phyloP scores from a whole-genome alignment of 2,329 filamentous ascomycete genomes.

The Trichoderma atrobrunneum region DNA sequence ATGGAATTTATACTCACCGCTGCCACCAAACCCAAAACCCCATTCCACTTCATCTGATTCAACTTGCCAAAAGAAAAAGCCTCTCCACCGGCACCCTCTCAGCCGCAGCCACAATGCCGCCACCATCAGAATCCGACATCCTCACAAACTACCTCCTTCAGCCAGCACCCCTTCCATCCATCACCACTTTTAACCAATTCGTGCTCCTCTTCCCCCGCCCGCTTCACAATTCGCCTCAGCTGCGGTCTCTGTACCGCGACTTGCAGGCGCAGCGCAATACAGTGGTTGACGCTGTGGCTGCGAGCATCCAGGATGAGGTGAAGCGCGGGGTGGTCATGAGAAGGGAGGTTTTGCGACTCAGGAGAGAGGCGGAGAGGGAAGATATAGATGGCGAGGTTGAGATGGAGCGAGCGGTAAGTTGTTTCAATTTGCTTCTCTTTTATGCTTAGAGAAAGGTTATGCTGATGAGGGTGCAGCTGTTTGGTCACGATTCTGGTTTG shows the following conservation, averaged over 20 bases:
- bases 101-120: neutral
- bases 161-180: conserved; percentile 69
- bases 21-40: neutral
- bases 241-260: conserved; percentile 73
- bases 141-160: conserved; percentile 75
- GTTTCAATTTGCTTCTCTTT: neutral
- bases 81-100: neutral
- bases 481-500: conserved; percentile 48
- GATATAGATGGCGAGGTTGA: conserved; percentile 62
- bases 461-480: conserved; percentile 47
- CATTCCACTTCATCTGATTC: neutral
- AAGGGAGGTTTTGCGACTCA: conserved; percentile 54
- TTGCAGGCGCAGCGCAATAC: conserved; percentile 71
- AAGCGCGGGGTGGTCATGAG: conserved; percentile 58
- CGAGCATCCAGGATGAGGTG: conserved; percentile 64
- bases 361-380: conserved; percentile 51
- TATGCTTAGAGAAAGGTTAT: neutral
- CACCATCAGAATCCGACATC: conserved; percentile 64
- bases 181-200: conserved; percentile 73
- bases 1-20: neutral
- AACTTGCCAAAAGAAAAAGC: conserved; percentile 44
- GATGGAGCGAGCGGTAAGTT: conserved; percentile 55
- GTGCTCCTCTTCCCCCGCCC: conserved; percentile 70
- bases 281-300: conserved; percentile 64
- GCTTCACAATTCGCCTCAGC: conserved; percentile 62